A percentile compares a stretch with the other conserved stretches of the same genome.
Conservation (phyloP, 257 asterid species). For the Eustoma russellianum region DNA sequence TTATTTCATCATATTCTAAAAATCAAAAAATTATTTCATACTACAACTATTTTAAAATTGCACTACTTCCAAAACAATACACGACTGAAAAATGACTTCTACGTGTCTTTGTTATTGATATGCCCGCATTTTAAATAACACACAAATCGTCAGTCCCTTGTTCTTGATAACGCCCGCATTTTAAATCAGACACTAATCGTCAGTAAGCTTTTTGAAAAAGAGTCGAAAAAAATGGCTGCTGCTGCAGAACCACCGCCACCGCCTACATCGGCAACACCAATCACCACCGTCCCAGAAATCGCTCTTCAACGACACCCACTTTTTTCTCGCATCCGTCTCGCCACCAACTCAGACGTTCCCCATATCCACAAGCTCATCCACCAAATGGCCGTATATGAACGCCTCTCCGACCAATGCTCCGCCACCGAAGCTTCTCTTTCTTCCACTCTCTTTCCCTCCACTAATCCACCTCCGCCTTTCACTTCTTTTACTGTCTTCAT, state of each 20-base stretch:
- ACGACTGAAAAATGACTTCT: too few relatives aligned
- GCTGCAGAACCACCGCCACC: slow-evolving; percentile 39
- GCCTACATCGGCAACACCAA: slow-evolving; percentile 13
- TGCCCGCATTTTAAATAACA: too few relatives aligned
- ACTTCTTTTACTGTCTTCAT: slow-evolving; percentile 37
- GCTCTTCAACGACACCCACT: slow-evolving; percentile 12
- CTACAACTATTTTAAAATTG: too few relatives aligned
- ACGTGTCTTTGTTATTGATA: too few relatives aligned
- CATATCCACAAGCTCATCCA: slow-evolving; percentile 38
- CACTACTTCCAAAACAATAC: too few relatives aligned
- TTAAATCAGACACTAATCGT: too few relatives aligned
- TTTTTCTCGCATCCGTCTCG: slow-evolving; percentile 34
- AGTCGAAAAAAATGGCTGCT: slow-evolving; percentile 23
- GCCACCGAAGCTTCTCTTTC: slow-evolving; percentile 38
- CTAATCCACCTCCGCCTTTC: slow-evolving; percentile 24
- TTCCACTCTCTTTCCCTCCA: slow-evolving; percentile 30
- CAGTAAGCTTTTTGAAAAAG: too few relatives aligned
- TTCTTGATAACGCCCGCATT: too few relatives aligned
- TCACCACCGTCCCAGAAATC: slow-evolving; percentile 6
- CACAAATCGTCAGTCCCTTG: too few relatives aligned
- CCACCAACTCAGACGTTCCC: slow-evolving; percentile 28
- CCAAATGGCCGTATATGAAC: slow-evolving; percentile 41
- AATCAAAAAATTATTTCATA: too few relatives aligned
- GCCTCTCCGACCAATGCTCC: slow-evolving; percentile 26
- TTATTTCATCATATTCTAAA: too few relatives aligned